Evolutionary conservation across 139 green algal species (phyloP).

Genomic region (Eudorina sp.): DNA sequence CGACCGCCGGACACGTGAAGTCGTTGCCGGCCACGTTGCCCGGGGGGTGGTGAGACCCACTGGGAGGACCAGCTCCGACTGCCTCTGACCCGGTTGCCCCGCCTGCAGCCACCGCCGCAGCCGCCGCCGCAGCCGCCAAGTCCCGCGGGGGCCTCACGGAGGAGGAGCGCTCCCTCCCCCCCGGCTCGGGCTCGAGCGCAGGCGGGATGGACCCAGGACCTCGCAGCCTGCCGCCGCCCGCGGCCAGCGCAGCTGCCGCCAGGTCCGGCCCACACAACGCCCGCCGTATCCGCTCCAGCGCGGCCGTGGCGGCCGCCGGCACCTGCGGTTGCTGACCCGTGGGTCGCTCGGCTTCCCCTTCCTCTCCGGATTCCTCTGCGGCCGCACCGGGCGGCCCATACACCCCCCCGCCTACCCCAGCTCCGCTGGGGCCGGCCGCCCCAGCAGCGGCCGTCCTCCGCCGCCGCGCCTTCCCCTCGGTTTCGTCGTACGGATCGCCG

Average conservation of each 20-base stretch:
- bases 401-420: not conserved
- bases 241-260: not conserved
- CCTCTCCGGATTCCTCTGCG: not conserved
- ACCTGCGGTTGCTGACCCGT: not conserved
- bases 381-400: not conserved
- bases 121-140: not conserved
- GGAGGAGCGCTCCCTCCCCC: too few relatives aligned
- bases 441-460: not conserved
- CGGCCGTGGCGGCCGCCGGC: not conserved
- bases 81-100: too few relatives aligned
- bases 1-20: too few relatives aligned
- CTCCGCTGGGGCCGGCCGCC: not conserved
- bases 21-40: too few relatives aligned
- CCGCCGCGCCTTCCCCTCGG: not conserved
- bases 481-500: not conserved
- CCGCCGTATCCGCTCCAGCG: conserved; percentile 3
- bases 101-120: too few relatives aligned
- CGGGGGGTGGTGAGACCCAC: too few relatives aligned
- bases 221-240: not conserved
- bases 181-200: too few relatives aligned
- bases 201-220: too few relatives aligned
- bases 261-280: not conserved
- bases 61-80: too few relatives aligned
- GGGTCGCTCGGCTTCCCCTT: not conserved
- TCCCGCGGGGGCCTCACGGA: not conserved